phyloP scores from a whole-genome alignment of 2,329 filamentous ascomycete species.

The Aspergillus tamarii region DNA sequence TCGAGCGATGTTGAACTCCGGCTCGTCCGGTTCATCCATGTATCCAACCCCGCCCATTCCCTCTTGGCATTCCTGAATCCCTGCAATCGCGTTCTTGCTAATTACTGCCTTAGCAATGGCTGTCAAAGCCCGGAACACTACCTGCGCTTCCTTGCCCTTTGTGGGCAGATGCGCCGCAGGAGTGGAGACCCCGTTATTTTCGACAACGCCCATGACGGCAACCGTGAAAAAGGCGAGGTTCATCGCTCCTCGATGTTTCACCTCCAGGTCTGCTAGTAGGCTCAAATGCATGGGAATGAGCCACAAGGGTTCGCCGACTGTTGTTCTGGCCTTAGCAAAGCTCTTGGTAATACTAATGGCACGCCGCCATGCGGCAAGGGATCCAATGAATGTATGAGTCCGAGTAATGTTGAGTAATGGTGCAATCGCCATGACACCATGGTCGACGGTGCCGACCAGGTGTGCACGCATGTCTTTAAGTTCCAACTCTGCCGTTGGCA shows the following conservation, averaged over 20 bases:
- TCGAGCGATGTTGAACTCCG: conserved; percentile 67
- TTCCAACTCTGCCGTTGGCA: conserved; percentile 74
- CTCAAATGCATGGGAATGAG: conserved; percentile 47
- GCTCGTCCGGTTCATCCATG: conserved; percentile 51
- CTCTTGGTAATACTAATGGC: conserved; percentile 45
- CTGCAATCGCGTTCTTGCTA: conserved; percentile 34
- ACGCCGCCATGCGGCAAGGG: conserved; percentile 42
- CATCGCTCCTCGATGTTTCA: conserved; percentile 43
- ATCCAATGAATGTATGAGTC: conserved; percentile 45
- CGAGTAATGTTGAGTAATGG: conserved; percentile 69
- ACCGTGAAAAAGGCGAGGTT: conserved; percentile 42
- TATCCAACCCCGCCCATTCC: conserved; percentile 44
- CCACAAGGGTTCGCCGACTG: conserved; percentile 40
- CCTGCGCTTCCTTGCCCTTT: conserved; percentile 26
- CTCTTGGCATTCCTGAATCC: conserved; percentile 43
- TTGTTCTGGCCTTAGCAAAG: conserved; percentile 44
- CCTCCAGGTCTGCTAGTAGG: conserved; percentile 41
- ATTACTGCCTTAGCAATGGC: conserved; percentile 40
- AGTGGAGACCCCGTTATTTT: conserved; percentile 54
- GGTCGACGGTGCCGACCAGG: conserved; percentile 67
- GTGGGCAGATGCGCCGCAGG: conserved; percentile 47
- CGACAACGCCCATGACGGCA: conserved; percentile 48
- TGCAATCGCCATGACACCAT: conserved; percentile 69
- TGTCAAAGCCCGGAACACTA: conserved; percentile 34
- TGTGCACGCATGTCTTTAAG: conserved; percentile 65